phyloP scores from a whole-genome alignment of 2,329 filamentous ascomycete species.

The Hymenoscyphus fructigenus region DNA sequence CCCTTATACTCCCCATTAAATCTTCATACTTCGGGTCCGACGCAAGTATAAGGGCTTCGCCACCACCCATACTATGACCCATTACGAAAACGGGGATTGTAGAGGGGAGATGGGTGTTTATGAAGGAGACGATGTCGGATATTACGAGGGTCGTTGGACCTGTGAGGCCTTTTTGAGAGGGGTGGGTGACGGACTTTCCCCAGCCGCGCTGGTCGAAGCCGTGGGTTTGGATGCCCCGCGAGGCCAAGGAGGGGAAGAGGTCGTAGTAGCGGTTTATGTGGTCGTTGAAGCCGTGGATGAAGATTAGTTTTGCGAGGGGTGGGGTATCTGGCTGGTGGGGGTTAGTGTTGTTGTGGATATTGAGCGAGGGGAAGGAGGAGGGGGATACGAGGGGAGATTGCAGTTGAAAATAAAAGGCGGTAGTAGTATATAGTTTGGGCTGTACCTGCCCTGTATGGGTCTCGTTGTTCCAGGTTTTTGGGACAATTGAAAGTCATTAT shows the following conservation, averaged over 20 bases:
- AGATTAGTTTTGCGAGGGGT: constrained; percentile 68
- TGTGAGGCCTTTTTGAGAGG: constrained; percentile 66
- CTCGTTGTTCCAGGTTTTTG: no score
- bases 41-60: constrained; percentile 65
- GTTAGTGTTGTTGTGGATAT: not conserved
- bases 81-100: constrained; percentile 73
- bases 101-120: constrained; percentile 56
- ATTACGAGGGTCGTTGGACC: constrained; percentile 73
- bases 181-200: constrained; percentile 68
- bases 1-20: constrained; percentile 61
- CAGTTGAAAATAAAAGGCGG: no score
- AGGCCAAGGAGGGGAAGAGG: constrained; percentile 70
- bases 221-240: constrained; percentile 71
- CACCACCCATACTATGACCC: constrained; percentile 91
- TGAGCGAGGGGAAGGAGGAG: no score
- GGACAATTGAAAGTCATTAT: no score
- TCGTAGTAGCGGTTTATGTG: constrained; percentile 75
- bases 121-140: constrained; percentile 75
- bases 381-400: no score
- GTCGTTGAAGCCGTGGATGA: constrained; percentile 89
- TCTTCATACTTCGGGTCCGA: constrained; percentile 51
- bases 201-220: constrained; percentile 87
- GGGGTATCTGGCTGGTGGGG: constrained; percentile 29
- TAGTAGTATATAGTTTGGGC: not conserved
- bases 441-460: no score